Evolutionary conservation across 352 stramenopile genomes (phyloP).

Genomic region (Plasmopara viticola): DNA sequence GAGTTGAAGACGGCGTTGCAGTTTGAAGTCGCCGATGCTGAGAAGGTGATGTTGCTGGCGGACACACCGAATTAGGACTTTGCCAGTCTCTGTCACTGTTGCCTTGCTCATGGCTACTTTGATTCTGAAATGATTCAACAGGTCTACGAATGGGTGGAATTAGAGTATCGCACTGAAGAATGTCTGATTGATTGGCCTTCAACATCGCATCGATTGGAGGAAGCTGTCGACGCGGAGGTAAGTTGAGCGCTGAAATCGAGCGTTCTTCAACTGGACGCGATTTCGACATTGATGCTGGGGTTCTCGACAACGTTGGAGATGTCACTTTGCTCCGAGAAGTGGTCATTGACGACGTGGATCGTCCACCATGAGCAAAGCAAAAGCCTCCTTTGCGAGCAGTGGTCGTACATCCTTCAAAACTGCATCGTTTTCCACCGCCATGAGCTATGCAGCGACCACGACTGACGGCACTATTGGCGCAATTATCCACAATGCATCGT

Average conservation of each 20-base stretch:
- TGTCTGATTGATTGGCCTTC: slow-evolving; percentile 18
- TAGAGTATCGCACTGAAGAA: slow-evolving; percentile 13
- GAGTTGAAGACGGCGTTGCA: slow-evolving; percentile 10
- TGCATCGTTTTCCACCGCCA: slow-evolving; percentile 74
- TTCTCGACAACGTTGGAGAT: slow-evolving; percentile 3
- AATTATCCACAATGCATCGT: slow-evolving; percentile 58
- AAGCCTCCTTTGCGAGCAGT: slow-evolving; percentile 74
- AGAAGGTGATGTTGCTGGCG: neutral
- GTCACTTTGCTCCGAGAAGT: slow-evolving; percentile 15
- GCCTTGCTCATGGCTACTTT: slow-evolving; percentile 1
- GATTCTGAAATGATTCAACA: slow-evolving; percentile 8
- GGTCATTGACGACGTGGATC: slow-evolving; percentile 14
- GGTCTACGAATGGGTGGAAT: slow-evolving; percentile 28
- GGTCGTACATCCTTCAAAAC: slow-evolving; percentile 64
- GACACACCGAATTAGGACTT: neutral
- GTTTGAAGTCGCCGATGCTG: slow-evolving; percentile 5
- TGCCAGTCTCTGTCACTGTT: slow-evolving; percentile 1
- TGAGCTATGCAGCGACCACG: slow-evolving; percentile 80
- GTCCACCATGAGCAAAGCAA: slow-evolving; percentile 77
- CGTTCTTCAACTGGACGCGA: slow-evolving; percentile 5
- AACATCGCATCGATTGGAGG: slow-evolving; percentile 29
- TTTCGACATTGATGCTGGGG: slow-evolving; percentile 12
- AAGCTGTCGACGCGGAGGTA: slow-evolving; percentile 25
- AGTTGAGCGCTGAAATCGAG: slow-evolving; percentile 22
- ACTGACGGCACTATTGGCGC: slow-evolving; percentile 75